Evolutionary conservation across 306 rosid genomes (phyloP), one percentile per base, ranked within the genome.

Genomic region (Vigna unguiculata): DNA sequence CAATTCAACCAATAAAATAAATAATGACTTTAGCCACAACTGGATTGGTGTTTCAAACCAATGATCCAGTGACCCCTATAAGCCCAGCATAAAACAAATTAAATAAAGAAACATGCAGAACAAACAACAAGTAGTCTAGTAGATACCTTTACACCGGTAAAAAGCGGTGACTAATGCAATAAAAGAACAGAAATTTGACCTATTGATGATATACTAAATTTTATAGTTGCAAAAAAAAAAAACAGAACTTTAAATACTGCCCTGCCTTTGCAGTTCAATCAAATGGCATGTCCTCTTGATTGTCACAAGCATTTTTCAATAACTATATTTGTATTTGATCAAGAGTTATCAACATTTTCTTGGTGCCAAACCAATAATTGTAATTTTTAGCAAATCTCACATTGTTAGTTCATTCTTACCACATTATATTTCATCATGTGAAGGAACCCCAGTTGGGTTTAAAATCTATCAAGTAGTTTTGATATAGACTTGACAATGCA

Each of bases 391-490:
- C 38, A 59, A 59, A 59, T 59, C 40, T 15, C 41, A 54, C 32
- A 21, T 24, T 24, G 5, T 58, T 58, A 58, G 13, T 54, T 54
- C 30, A 54, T 54, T 7, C 11, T 54, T 54, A 54, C 9, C 60
- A 54, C 64, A 58, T 58, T 58, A 58, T 25, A 58, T 22, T 58
- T 13, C 6, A 57, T 11, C 13, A 34, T 58, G 64, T 24, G 16
- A 24, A 58, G 38, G n/a, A 22, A 4, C 0, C 13, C 25, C 14
- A 10, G 17, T 25, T 58, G 38, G 38, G 28, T 58, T 55, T 22
- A 20, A 55, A 24, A 58, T 24, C 30, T 71, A 70, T 30, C 20
- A 13, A 70, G 49, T 59, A 72, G 70, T 60, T 46, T 61, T 45
- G 34, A 74, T 49, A 25, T 2, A 9, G 2, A 38, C 43, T 38